Base-by-base conservation (phyloP, 108 stramenopile genomes). In the Epithemia pelagica region DNA sequence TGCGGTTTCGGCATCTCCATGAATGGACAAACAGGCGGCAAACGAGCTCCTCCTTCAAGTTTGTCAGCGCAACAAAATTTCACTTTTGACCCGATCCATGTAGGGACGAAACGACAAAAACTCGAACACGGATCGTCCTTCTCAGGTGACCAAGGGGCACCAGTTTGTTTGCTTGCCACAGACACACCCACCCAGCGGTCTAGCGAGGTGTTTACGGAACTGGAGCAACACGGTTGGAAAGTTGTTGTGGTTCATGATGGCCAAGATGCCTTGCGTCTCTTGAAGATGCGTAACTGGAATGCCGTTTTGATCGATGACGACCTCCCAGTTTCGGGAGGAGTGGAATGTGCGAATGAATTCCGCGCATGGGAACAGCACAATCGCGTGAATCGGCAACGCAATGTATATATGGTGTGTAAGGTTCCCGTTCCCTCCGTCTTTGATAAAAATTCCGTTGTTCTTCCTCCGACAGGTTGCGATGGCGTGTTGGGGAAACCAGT, bases 381-480 rank as follows among this genome's bases (percentile, higher is more conserved):
- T 66, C 66, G 81, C 24, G 73, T 77, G 1, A 62, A 70, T 0
- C 51, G 63, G 31, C 81, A 82, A 58, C 65, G 65, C 27, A 78
- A 79, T 74, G 65, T 79, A 19, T 76, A 55, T 46, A 25, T 87
- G 15, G 10, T 84, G 1, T 59, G 58, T 59, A 26, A 31, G 15
- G 37, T 21, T 23, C 23, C 22, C 2, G 32, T 78, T 29, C 77
- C 72, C 18, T 28, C 61, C 1, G 46, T 30, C n/a, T 54, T 67
- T 30, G 76, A 72, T 32, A 33, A 37, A 29, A 30, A 30, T 8
- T 67, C 75, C 8, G 54, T 59, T 33, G 67, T 78, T 25, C 74
- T 62, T n/a, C 68, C 73, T 64, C 87, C 82, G 23, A 57, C 56
- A 67, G 87, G 84, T 0, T 83, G 83, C 68, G 82, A 88, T 68